phyloP scores from a whole-genome alignment of 495 filamentous ascomycete species.

The Penicillium desertorum region DNA sequence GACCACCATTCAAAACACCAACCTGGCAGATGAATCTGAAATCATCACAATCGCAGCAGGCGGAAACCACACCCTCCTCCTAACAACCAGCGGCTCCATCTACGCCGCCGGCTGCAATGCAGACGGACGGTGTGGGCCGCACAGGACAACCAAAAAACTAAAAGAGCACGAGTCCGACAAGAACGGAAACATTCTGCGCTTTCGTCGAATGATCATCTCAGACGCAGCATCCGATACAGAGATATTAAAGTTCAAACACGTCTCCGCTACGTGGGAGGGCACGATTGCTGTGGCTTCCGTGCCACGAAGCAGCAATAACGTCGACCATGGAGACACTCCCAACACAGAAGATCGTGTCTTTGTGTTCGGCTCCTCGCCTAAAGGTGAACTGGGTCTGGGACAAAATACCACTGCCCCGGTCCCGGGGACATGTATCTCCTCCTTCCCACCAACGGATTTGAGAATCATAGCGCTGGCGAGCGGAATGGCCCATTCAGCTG shows the following conservation, averaged over 20 bases:
- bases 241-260: slow-evolving; percentile 30
- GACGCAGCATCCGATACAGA: slow-evolving; percentile 11
- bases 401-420: slow-evolving; percentile 14
- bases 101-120: slow-evolving; percentile 62
- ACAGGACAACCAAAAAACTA: not conserved
- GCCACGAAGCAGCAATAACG: slow-evolving; percentile 16
- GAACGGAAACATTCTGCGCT: slow-evolving; percentile 20
- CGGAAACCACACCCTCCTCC: slow-evolving; percentile 83
- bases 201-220: slow-evolving; percentile 29
- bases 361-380: slow-evolving; percentile 60
- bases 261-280: slow-evolving; percentile 76
- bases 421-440: slow-evolving; percentile 36
- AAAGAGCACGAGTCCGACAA: not conserved
- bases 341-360: slow-evolving; percentile 48
- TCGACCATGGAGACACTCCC: not conserved
- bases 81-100: slow-evolving; percentile 56
- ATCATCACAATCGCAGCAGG: slow-evolving; percentile 60
- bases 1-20: not conserved
- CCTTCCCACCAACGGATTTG: slow-evolving; percentile 60
- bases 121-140: slow-evolving; percentile 47
- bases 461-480: slow-evolving; percentile 59
- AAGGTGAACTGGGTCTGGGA: slow-evolving; percentile 72
- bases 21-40: slow-evolving; percentile 6
- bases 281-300: slow-evolving; percentile 53
- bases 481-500: slow-evolving; percentile 74